Percentiles rank a stretch among this genome's conserved stretches.
phyloP scores from a whole-genome alignment of 164 flowering plant genomes.

The Aristolochia fimbriata region DNA sequence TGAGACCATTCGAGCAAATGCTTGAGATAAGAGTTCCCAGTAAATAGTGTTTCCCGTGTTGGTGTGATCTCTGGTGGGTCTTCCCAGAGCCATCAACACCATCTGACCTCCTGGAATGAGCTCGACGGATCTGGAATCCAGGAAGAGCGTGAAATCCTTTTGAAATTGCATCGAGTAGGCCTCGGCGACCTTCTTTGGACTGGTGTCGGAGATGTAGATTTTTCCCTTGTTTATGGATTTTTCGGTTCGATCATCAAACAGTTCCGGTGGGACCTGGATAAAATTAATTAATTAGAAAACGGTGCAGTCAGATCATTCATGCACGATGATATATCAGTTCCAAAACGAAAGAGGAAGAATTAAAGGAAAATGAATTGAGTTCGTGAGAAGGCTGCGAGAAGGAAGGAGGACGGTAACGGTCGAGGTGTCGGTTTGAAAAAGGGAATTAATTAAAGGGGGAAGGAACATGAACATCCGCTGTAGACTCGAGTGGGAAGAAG shows the following conservation, averaged over 20 bases:
- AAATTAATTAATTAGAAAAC: neutral
- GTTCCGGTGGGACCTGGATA: slow-evolving; percentile 51
- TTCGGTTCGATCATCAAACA: slow-evolving; percentile 45
- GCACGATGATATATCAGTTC: too few relatives aligned
- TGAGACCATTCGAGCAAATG: slow-evolving; percentile 38
- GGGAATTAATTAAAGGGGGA: too few relatives aligned
- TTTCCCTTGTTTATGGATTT: slow-evolving; percentile 54
- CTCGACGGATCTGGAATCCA: slow-evolving; percentile 53
- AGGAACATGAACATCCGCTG: too few relatives aligned
- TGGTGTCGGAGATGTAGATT: slow-evolving; percentile 45
- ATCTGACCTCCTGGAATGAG: slow-evolving; percentile 49
- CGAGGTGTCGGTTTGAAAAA: too few relatives aligned
- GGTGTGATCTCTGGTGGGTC: slow-evolving; percentile 32
- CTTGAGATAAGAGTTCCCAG: slow-evolving; percentile 57
- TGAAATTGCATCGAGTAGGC: slow-evolving; percentile 57
- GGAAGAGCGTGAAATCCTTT: slow-evolving; percentile 52
- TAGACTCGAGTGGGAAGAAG: too few relatives aligned
- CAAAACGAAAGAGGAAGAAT: slow-evolving; percentile 1
- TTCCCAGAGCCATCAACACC: slow-evolving; percentile 60
- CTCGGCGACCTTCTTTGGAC: slow-evolving; percentile 37
- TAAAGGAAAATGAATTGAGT: too few relatives aligned
- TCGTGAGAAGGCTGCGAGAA: neutral
- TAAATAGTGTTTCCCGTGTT: slow-evolving; percentile 52
- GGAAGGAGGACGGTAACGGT: too few relatives aligned
- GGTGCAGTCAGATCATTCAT: neutral